These are phyloP conservation scores for Flaveria ramosissima DNA, from an alignment of 129 eudicot genomes.

Conservation along the genomic window DNA sequence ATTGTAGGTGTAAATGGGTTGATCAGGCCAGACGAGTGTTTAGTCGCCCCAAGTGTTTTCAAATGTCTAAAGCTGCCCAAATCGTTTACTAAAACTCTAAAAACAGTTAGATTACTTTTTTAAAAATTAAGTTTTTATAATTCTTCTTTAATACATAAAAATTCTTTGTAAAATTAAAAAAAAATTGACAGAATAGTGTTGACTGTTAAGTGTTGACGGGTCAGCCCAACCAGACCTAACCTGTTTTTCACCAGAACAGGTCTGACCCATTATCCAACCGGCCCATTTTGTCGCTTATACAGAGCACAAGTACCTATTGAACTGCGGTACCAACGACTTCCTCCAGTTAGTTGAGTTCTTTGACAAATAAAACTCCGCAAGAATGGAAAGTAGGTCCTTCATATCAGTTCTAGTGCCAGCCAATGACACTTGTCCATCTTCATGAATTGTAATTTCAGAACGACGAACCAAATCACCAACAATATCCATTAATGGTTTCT, in stretches of 20 bases:
- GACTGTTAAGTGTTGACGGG: not conserved
- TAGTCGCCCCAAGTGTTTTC: too few relatives aligned
- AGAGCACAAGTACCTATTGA: constrained; percentile 52
- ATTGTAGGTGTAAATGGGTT: not conserved
- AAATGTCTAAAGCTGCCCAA: not conserved
- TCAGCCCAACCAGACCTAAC: not conserved
- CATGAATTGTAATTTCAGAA: constrained; percentile 37
- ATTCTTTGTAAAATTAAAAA: not conserved
- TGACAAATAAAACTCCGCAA: constrained; percentile 52
- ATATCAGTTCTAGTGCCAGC: constrained; percentile 39
- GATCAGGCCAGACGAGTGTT: too few relatives aligned
- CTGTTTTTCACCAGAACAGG: not conserved
- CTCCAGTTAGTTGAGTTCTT: constrained; percentile 49
- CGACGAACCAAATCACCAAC: constrained; percentile 45
- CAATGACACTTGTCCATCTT: constrained; percentile 37
- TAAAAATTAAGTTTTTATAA: not conserved
- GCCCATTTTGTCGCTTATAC: not conserved
- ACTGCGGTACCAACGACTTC: constrained; percentile 65
- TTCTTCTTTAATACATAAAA: not conserved
- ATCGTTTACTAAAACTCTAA: not conserved
- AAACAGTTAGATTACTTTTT: not conserved
- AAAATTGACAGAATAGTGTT: not conserved
- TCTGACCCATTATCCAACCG: not conserved
- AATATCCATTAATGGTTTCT: constrained; percentile 41
- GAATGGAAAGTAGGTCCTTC: constrained; percentile 59